Base-by-base conservation (phyloP, 2,329 filamentous ascomycete species). In the Penicillium sp. region DNA sequence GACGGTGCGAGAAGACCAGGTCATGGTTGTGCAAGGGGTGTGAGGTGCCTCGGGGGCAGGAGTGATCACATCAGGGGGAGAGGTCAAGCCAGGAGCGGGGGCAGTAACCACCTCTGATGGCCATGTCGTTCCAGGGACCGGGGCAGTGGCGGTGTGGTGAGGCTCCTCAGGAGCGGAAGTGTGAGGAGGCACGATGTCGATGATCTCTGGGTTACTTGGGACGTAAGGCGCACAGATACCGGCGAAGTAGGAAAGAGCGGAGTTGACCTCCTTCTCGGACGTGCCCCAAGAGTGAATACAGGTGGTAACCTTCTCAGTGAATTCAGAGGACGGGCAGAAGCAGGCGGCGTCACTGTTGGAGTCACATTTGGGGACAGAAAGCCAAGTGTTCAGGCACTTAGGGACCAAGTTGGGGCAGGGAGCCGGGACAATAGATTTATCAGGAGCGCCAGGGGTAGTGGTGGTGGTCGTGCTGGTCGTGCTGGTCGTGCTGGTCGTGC, bases 311-410 rank as follows among this genome's bases (percentile, higher is more conserved):
- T 87, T 87, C 75, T 86, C 81, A 70, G 92, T 89, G 77, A 94
- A 93, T 60, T 85, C 79, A 56, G 83, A 75, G 69, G 89, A 85
- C 68, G 90, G 89, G 86, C 93, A 97, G 87, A 90, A 96, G 86
- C 93, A 97, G 65, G 78, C 77, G 57, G 83, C 79, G 72, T 96
- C 91, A 41, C 89, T 88, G 87, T 96, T 96, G 80, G 90, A 87
- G 69, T 84, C 82, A 85, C 93, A 97, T 70, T 84, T 79, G 52
- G 89, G 84, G 7, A 75, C 63, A 73, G 86, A 85, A 70, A 96
- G 78, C 90, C 91, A 96, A 68, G 92, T 95, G 85, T 93, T 94
- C 78, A 97, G 79, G 83, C 93, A 97, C 72, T 86, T 86, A 61
- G 93, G 93, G 43, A 96, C 87, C 51, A 94, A 83, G 13, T 81